Base-by-base conservation (phyloP, 2,329 filamentous ascomycete genomes). In the Tympanopsis confertula region DNA sequence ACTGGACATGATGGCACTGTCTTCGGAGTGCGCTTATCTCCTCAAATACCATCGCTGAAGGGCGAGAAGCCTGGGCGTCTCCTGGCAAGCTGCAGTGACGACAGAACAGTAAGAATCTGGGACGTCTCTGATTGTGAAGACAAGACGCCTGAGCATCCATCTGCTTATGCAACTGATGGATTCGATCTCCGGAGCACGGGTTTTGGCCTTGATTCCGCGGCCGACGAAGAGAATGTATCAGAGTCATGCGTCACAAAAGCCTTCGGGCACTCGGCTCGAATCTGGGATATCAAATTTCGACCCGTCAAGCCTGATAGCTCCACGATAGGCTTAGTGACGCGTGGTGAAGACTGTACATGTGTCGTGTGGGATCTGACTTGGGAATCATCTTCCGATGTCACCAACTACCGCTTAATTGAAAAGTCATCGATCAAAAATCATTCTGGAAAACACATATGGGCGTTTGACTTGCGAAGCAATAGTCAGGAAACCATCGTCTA, bases 361-460 rank as follows among this genome's bases (percentile, higher is more conserved):
- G 65, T 73, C 35, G 48, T 63, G 20, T 79, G 75, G 72, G 56
- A 52, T 24, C 41, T 65, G 30, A 33, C 12, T 33, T 33, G 30
- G n/a, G 17, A 18, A 33, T 15, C 7, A 15, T 10, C 30, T 7
- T 13, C 30, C 7, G 10, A 33, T 10, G 15, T 13, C 47, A 37
- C 20, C 5, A 32, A 36, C 30, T 29, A 33, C 33, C 42, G 39
- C 5, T 43, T 69, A 32, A 39, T 49, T 24, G 53, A 68, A 36
- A 42, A 56, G 0, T 52, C 55, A 3, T 61, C 57, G 15, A 54
- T 65, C 20, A 58, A 59, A 19, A 59, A 63, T 38, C 75, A 81
- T 48, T 55, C 54, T 12, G 76, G 76, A n/a, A 80, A 79, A 50
- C 74, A 78, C 48, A 66, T 79, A 18, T 80, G 75, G 74, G 68